Evolutionary conservation across 441 rosid species (phyloP).

Genomic region (Bocquillonia castaneifolia): DNA sequence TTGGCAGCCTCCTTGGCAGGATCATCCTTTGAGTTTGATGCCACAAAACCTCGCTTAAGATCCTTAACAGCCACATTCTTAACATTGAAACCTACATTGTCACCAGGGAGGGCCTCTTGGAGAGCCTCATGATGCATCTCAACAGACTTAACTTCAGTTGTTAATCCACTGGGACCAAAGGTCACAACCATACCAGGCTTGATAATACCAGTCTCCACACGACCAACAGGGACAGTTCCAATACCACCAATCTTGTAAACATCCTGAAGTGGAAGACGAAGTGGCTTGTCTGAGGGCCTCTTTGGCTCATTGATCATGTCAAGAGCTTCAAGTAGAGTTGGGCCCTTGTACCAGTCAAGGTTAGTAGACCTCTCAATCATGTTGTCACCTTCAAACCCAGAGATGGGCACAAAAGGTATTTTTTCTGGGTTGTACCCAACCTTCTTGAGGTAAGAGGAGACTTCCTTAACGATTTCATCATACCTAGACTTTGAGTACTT

Average conservation of each 20-base stretch:
- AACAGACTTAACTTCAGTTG: constrained; percentile 46
- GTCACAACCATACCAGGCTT: constrained; percentile 42
- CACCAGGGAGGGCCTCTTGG: constrained; percentile 55
- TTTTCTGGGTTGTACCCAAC: constrained; percentile 68
- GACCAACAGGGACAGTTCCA: constrained; percentile 40
- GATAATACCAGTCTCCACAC: constrained; percentile 39
- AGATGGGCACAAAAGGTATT: constrained; percentile 67
- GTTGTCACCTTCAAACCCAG: constrained; percentile 59
- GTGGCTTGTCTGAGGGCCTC: constrained; percentile 79
- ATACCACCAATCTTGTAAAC: constrained; percentile 62
- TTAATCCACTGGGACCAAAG: constrained; percentile 41
- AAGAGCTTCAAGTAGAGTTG: constrained; percentile 42
- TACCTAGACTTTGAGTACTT: constrained; percentile 60
- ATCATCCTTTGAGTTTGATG: constrained; percentile 74
- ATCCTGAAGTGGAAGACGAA: constrained; percentile 76
- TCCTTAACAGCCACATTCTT: constrained; percentile 85
- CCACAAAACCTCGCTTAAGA: constrained; percentile 76
- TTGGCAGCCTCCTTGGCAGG: constrained; percentile 67
- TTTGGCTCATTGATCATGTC: constrained; percentile 64
- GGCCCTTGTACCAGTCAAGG: constrained; percentile 43
- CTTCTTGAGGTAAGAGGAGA: constrained; percentile 41
- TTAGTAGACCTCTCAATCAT: constrained; percentile 40
- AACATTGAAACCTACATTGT: constrained; percentile 66
- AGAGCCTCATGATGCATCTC: constrained; percentile 64
- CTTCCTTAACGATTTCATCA: constrained; percentile 54